Evolutionary conservation across 2,329 filamentous ascomycete genomes (phyloP).

Genomic region (Xylariaceae sp.): DNA sequence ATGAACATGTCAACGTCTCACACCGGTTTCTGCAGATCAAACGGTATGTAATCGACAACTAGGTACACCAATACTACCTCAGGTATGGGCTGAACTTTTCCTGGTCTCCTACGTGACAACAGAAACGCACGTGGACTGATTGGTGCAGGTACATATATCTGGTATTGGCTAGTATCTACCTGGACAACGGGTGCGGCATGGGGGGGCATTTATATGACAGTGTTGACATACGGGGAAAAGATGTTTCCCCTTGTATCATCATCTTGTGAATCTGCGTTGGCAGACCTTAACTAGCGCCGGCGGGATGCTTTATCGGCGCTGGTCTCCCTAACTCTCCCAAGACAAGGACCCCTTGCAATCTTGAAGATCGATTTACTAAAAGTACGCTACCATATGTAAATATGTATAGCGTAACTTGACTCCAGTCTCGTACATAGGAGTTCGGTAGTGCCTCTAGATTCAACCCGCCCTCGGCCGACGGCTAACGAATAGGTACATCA

Average conservation of each 20-base stretch:
- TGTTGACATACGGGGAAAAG: constrained; percentile 6
- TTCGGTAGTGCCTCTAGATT: not conserved
- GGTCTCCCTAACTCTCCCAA: constrained; percentile 3
- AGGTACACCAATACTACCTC: not conserved
- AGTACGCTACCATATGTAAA: too few relatives aligned
- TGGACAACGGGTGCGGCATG: not conserved
- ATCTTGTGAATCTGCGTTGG: constrained; percentile 3
- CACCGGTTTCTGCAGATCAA: constrained; percentile 13
- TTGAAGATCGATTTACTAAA: too few relatives aligned
- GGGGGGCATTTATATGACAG: constrained; percentile 2
- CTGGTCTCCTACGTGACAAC: not conserved
- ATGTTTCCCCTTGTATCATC: constrained; percentile 13
- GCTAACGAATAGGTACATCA: too few relatives aligned
- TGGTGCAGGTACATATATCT: not conserved
- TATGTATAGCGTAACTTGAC: too few relatives aligned
- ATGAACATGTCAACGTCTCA: constrained; percentile 1
- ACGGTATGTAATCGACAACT: not conserved
- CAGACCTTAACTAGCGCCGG: too few relatives aligned
- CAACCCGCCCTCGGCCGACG: too few relatives aligned
- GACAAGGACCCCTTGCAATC: constrained; percentile 7
- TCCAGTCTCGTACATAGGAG: too few relatives aligned
- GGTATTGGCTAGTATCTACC: not conserved
- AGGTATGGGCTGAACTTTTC: not conserved
- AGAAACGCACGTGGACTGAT: not conserved
- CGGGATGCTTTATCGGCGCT: constrained; percentile 5